Base-by-base conservation (phyloP, 176 grass and related monocot genomes). In the Juncus inflexus region DNA sequence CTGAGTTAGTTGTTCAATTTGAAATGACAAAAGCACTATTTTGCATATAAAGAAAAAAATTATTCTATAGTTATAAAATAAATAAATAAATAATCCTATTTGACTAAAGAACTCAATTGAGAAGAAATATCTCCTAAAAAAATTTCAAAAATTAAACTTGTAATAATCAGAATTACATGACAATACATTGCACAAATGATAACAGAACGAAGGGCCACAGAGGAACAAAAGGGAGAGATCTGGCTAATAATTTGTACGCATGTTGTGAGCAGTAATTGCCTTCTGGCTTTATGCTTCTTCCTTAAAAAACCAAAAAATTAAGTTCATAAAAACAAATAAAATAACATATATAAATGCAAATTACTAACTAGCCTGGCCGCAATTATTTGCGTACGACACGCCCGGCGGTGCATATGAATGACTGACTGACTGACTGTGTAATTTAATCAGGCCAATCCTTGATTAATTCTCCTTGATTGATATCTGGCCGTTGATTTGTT, bases 281-380 rank as follows among this genome's bases (percentile, higher is more conserved):
- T 45, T 9, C 43, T 47, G 9, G 39, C 54, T 71, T 28, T 28
- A 28, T 50, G 68, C 68, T 71, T 71, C 68, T 71, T 71, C 54
- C 68, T 71, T 71, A 71, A 71, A 60, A 59, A 58, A 59, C 68
- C 43, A 47, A 71, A 59, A 59, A 59, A 56, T 12, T 59, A 71
- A 47, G 51, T 35, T 55, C 37, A 55, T 37, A 69, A 69, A 69
- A 56, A 5, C 41, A 69, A 40, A 55, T 10, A 69, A 69, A 12
- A 69, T 16, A 16, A 37, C 36, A 69, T 69, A 55, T 42, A 69
- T 55, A 9, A 42, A 19, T 7, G 36, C 51, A 56, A 1, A 28
- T 28, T 28, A 28, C 19, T 28, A 28, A 28, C 1, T 28, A 28
- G 56, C 66, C 5, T 40, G n/a, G 8, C 12, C 51, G 35, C 66